phyloP scores from a whole-genome alignment of 2,329 filamentous ascomycete genomes.

The Lasiodiplodia citricola region DNA sequence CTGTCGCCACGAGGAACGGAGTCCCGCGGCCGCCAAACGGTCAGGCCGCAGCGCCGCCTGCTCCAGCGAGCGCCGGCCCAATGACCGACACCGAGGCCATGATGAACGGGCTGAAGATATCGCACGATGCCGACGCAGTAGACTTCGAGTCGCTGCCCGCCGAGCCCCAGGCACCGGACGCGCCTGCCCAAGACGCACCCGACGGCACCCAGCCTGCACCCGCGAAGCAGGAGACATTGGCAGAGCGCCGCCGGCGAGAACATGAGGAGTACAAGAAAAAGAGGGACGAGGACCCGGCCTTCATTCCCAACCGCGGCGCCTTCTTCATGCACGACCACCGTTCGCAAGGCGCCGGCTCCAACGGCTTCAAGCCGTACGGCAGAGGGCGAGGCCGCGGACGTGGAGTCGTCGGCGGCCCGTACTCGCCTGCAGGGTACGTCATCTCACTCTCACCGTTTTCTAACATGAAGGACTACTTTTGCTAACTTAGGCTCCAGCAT shows the following conservation, averaged over 20 bases:
- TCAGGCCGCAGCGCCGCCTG: slow-evolving; percentile 43
- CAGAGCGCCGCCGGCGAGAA: slow-evolving; percentile 78
- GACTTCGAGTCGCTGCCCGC: slow-evolving; percentile 57
- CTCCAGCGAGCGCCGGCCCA: slow-evolving; percentile 47
- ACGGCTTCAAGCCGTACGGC: slow-evolving; percentile 76
- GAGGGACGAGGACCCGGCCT: slow-evolving; percentile 86
- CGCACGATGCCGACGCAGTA: slow-evolving; percentile 52
- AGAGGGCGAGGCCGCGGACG: slow-evolving; percentile 69
- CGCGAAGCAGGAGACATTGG: slow-evolving; percentile 58
- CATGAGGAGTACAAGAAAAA: slow-evolving; percentile 91
- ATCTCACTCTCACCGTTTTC: slow-evolving; percentile 13
- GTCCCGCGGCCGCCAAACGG: slow-evolving; percentile 36
- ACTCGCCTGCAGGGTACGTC: slow-evolving; percentile 66
- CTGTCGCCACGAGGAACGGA: slow-evolving; percentile 30
- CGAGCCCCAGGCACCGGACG: slow-evolving; percentile 35
- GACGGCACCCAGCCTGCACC: slow-evolving; percentile 33
- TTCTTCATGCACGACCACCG: slow-evolving; percentile 98
- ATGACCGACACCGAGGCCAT: slow-evolving; percentile 65
- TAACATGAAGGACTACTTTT: slow-evolving; percentile 22
- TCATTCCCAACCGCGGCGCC: slow-evolving; percentile 90
- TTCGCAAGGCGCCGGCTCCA: slow-evolving; percentile 75
- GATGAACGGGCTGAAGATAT: slow-evolving; percentile 63
- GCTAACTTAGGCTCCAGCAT: slow-evolving; percentile 46
- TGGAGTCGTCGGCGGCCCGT: slow-evolving; percentile 61
- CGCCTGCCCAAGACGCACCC: slow-evolving; percentile 47